Conservation (phyloP, 768 basidiomycete genomes). For the Tephrocybe rancida region DNA sequence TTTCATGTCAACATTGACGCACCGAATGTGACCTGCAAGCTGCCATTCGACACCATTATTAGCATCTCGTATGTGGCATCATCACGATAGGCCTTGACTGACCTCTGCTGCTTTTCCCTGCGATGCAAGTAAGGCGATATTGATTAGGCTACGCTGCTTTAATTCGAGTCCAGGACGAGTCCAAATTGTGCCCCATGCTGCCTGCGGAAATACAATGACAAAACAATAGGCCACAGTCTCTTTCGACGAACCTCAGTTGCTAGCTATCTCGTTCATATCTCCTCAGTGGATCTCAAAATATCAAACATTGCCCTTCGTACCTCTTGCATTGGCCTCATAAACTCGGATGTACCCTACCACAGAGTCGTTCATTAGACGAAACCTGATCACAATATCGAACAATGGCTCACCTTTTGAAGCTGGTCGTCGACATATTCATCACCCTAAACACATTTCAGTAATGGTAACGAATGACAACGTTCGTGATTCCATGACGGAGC, state of each 20-base stretch:
- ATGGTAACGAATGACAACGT: neutral
- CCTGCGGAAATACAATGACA: conserved; percentile 22
- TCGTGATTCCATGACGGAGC: neutral
- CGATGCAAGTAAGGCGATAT: conserved; percentile 42
- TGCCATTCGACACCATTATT: conserved; percentile 10
- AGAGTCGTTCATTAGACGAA: neutral
- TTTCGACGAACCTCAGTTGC: conserved; percentile 35
- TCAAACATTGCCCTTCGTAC: conserved; percentile 14
- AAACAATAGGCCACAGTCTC: neutral
- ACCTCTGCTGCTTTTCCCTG: conserved; percentile 48
- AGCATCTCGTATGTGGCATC: neutral
- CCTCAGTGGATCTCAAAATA: neutral
- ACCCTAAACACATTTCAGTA: conserved; percentile 29
- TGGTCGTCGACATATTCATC: conserved; percentile 45
- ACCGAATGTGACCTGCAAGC: conserved; percentile 41
- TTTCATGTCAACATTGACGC: neutral
- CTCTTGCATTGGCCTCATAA: conserved; percentile 51
- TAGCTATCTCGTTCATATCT: conserved; percentile 22
- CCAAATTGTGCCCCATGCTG: conserved; percentile 50
- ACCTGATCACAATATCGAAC: neutral
- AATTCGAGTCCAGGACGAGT: conserved; percentile 46
- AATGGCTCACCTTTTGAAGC: conserved; percentile 34
- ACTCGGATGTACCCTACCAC: conserved; percentile 32
- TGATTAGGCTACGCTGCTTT: conserved; percentile 48
- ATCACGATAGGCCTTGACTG: neutral